phyloP scores from a whole-genome alignment of 257 asterid species.

The Solanum peruvianum region DNA sequence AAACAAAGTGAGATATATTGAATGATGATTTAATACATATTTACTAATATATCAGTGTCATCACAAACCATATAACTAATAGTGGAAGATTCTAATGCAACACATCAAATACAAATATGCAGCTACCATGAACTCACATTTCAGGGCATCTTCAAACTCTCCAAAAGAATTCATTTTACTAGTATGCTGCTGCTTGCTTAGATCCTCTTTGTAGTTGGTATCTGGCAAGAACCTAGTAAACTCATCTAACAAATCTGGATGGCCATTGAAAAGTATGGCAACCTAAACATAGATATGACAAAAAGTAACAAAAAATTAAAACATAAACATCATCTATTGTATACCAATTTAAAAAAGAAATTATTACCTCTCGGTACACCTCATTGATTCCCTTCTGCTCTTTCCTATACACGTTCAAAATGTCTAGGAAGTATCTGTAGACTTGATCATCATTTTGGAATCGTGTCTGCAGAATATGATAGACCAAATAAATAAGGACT shows the following conservation, averaged over 20 bases:
- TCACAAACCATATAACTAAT: not conserved
- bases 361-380: slow-evolving; percentile 75
- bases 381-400: slow-evolving; percentile 75
- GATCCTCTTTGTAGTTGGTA: slow-evolving; percentile 55
- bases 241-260: slow-evolving; percentile 86
- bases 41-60: not conserved
- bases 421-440: slow-evolving; percentile 85
- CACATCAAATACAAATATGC: not conserved
- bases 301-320: not conserved
- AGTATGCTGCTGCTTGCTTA: slow-evolving; percentile 42
- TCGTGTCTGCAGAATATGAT: slow-evolving; percentile 51
- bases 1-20: not conserved
- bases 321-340: not conserved
- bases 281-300: slow-evolving; percentile 32
- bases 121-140: slow-evolving; percentile 43
- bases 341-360: too few species aligned
- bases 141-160: slow-evolving; percentile 61
- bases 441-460: slow-evolving; percentile 79
- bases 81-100: not conserved
- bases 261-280: slow-evolving; percentile 65
- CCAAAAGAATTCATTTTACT: slow-evolving; percentile 56
- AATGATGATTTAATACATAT: not conserved
- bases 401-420: slow-evolving; percentile 80
- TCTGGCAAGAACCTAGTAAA: slow-evolving; percentile 81
- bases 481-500: not conserved